Percentiles rank a stretch among this genome's conserved stretches.
phyloP scores from a whole-genome alignment of 2,329 filamentous ascomycete genomes.

The Didymella pomorum region DNA sequence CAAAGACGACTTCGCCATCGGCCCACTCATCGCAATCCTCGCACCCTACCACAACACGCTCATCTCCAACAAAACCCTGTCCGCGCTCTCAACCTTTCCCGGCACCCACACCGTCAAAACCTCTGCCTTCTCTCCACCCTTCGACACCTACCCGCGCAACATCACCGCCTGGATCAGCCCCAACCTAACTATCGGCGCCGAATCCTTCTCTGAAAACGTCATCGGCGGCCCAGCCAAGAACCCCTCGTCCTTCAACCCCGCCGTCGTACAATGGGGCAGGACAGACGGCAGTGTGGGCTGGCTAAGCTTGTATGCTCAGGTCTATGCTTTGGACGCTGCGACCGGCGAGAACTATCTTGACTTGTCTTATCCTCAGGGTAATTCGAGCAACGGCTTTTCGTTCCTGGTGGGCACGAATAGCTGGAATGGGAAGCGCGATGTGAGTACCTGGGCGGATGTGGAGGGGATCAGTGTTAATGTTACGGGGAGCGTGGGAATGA shows the following conservation, averaged over 20 bases:
- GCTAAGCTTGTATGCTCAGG: constrained; percentile 42
- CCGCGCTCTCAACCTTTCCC: constrained; percentile 57
- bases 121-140: constrained; percentile 66
- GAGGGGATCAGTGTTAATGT: constrained; percentile 58
- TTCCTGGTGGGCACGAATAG: constrained; percentile 60
- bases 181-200: constrained; percentile 67
- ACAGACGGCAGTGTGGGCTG: constrained; percentile 42
- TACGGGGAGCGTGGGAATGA: constrained; percentile 55
- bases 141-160: constrained; percentile 64
- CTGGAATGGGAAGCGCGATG: constrained; percentile 52
- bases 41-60: constrained; percentile 60
- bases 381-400: constrained; percentile 59
- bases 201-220: constrained; percentile 64
- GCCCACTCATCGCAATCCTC: constrained; percentile 64
- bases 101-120: constrained; percentile 63
- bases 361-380: constrained; percentile 64
- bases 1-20: constrained; percentile 66
- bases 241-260: constrained; percentile 64
- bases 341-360: constrained; percentile 51
- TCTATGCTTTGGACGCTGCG: constrained; percentile 31
- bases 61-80: constrained; percentile 52
- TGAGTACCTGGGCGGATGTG: constrained; percentile 59
- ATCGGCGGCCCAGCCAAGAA: constrained; percentile 64
- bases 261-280: constrained; percentile 65
- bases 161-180: constrained; percentile 66